Evolutionary conservation across 2,329 filamentous ascomycete species (phyloP).

Genomic region (Cryphonectria carpinicola): DNA sequence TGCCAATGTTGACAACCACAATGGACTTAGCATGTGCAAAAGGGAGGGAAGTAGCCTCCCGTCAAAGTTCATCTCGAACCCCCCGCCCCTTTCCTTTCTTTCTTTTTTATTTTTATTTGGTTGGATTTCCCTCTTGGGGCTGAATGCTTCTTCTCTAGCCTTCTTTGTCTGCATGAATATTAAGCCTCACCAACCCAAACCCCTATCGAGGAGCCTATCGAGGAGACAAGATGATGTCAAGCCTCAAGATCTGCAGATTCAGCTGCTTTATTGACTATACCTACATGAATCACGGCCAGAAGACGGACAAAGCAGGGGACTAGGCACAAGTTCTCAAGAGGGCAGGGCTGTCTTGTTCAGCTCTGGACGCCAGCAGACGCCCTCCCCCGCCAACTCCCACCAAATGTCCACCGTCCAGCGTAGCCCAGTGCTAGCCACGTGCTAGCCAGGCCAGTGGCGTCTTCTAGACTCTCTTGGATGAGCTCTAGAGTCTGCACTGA

Average conservation of each 20-base stretch:
- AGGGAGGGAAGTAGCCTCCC: background rate
- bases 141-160: background rate
- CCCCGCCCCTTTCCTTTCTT: too few relatives aligned
- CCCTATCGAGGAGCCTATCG: background rate
- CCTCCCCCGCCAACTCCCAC: background rate
- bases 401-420: background rate
- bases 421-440: background rate
- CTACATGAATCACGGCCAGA: too few relatives aligned
- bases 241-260: background rate
- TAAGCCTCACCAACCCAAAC: background rate
- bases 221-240: background rate
- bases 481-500: background rate
- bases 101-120: background rate
- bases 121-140: background rate
- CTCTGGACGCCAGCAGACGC: background rate
- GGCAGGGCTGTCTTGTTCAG: background rate
- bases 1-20: background rate
- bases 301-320: too few relatives aligned
- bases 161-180: background rate
- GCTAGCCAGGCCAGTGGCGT: constrained; percentile 4
- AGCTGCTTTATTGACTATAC: background rate
- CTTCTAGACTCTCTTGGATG: constrained; percentile 7
- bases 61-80: background rate
- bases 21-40: background rate
- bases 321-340: background rate